Percentiles rank a stretch among this genome's conserved stretches.
phyloP scores from a whole-genome alignment of 176 grass and related monocot species.

The Tillandsia fasciculata region DNA sequence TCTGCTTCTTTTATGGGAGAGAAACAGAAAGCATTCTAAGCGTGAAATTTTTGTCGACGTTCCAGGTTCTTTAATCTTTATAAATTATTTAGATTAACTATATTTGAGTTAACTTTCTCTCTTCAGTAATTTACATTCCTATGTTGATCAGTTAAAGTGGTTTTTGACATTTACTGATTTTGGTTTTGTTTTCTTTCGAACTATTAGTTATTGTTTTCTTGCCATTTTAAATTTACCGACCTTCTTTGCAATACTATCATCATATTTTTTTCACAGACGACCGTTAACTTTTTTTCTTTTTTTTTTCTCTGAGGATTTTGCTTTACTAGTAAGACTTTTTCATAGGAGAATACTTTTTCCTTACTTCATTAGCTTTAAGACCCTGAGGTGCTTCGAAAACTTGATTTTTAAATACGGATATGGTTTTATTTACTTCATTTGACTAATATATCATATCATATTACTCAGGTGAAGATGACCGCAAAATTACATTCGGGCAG shows the following conservation, averaged over 20 bases:
- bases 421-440: background rate
- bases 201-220: no score
- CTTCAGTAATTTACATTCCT: background rate
- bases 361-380: no score
- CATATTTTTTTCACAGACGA: no score
- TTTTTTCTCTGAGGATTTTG: no score
- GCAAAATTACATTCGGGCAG: conserved; percentile 64
- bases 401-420: background rate
- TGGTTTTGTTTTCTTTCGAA: no score
- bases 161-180: no score
- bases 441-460: conserved; percentile 5
- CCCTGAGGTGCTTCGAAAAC: background rate
- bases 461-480: conserved; percentile 55
- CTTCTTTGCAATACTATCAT: no score
- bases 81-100: background rate
- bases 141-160: no score
- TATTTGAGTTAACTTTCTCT: background rate
- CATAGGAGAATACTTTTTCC: no score
- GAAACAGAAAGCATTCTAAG: conserved; percentile 20
- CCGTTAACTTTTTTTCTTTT: no score
- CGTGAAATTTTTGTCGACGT: conserved; percentile 70
- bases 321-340: no score
- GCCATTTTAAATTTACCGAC: no score
- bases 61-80: conserved; percentile 42
- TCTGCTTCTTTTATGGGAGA: conserved; percentile 50